Evolutionary conservation across 805 yeast species (phyloP).

Genomic region (Candida coquimbonensis): DNA sequence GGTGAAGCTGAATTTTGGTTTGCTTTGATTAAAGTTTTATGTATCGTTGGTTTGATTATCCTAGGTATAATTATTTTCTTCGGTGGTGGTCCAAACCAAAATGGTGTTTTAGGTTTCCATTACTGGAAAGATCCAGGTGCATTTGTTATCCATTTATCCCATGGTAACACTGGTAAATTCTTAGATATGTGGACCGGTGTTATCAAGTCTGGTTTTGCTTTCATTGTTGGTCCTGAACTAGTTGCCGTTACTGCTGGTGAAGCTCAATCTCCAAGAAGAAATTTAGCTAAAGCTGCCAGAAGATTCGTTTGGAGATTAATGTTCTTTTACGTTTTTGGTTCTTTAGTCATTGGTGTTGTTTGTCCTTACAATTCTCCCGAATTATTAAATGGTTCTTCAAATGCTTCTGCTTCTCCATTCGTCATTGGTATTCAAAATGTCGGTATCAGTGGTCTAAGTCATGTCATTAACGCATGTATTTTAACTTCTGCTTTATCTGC

Average conservation of each 20-base stretch:
- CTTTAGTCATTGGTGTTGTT: slow-evolving; percentile 61
- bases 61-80: slow-evolving; percentile 51
- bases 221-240: slow-evolving; percentile 58
- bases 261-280: slow-evolving; percentile 49
- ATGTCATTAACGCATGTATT: slow-evolving; percentile 72
- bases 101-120: slow-evolving; percentile 56
- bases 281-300: slow-evolving; percentile 53
- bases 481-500: slow-evolving; percentile 77
- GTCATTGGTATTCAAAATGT: slow-evolving; percentile 73
- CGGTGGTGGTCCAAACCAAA: slow-evolving; percentile 54
- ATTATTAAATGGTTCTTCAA: slow-evolving; percentile 44
- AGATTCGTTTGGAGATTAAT: slow-evolving; percentile 49
- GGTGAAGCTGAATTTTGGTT: slow-evolving; percentile 67
- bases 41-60: slow-evolving; percentile 56
- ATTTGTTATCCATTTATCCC: slow-evolving; percentile 38
- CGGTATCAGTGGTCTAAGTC: slow-evolving; percentile 60
- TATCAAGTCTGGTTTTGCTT: slow-evolving; percentile 59
- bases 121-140: slow-evolving; percentile 60
- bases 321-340: slow-evolving; percentile 56
- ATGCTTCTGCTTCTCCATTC: slow-evolving; percentile 70
- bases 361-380: slow-evolving; percentile 54
- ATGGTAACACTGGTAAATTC: slow-evolving; percentile 56
- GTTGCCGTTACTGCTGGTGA: slow-evolving; percentile 55
- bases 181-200: slow-evolving; percentile 57
- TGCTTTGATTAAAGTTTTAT: slow-evolving; percentile 47